Evolutionary conservation across 108 stramenopile species (phyloP).

Genomic region (Nitzschia inconspicua): DNA sequence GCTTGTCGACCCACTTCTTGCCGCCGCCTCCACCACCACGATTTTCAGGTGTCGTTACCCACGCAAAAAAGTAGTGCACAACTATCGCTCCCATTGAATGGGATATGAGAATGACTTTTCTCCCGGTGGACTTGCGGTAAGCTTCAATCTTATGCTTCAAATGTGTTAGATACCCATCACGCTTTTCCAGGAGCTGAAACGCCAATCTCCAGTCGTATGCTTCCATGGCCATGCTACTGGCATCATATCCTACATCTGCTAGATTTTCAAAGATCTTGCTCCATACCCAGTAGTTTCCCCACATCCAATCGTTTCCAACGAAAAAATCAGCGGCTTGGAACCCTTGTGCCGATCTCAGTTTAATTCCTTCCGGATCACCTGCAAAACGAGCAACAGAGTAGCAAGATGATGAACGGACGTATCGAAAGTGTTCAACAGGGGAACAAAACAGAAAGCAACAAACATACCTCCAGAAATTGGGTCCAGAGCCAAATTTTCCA

Average conservation of each 20-base stretch:
- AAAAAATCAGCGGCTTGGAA: slow-evolving; percentile 88
- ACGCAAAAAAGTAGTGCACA: slow-evolving; percentile 77
- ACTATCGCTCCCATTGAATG: slow-evolving; percentile 81
- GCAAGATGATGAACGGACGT: neutral
- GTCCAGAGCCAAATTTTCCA: slow-evolving; percentile 73
- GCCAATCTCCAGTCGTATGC: slow-evolving; percentile 88
- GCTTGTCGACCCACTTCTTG: slow-evolving; percentile 71
- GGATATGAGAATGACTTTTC: slow-evolving; percentile 74
- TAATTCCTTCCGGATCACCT: slow-evolving; percentile 64
- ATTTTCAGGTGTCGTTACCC: slow-evolving; percentile 57
- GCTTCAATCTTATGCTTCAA: slow-evolving; percentile 74
- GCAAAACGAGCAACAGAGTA: neutral
- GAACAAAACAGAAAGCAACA: neutral
- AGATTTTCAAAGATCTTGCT: slow-evolving; percentile 76
- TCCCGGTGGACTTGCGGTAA: slow-evolving; percentile 50
- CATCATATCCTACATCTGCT: slow-evolving; percentile 86
- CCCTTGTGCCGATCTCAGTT: slow-evolving; percentile 76
- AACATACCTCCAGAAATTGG: slow-evolving; percentile 52
- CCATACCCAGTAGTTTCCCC: slow-evolving; percentile 72
- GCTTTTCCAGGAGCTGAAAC: slow-evolving; percentile 66
- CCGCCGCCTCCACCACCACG: slow-evolving; percentile 76
- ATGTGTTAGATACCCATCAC: slow-evolving; percentile 85
- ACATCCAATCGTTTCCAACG: slow-evolving; percentile 63
- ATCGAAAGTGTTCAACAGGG: too few species aligned
- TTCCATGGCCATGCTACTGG: slow-evolving; percentile 72